Conservation (phyloP, 108 stramenopile genomes). For the Parmales sp. region DNA sequence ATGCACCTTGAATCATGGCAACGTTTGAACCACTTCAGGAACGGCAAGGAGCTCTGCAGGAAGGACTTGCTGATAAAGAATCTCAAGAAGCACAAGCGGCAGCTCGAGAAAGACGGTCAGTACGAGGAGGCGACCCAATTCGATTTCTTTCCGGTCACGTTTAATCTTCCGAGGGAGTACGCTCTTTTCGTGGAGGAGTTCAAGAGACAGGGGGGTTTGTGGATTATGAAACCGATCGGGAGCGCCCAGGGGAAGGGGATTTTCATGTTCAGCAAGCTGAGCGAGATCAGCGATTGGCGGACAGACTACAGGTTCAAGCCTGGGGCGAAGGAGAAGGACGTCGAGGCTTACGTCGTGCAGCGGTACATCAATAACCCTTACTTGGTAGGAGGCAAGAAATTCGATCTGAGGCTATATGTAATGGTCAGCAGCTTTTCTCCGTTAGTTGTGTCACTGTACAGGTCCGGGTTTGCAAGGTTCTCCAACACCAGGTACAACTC, state of each 20-base stretch:
- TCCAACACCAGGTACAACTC: conserved; percentile 25
- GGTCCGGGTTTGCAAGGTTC: conserved; percentile 46
- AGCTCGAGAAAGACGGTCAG: conserved; percentile 24
- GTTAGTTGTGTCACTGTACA: conserved; percentile 52
- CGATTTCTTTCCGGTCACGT: conserved; percentile 37
- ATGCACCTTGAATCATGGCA: conserved; percentile 34
- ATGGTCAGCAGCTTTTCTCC: conserved; percentile 59
- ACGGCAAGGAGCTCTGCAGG: conserved; percentile 31
- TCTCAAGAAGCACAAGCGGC: conserved; percentile 29
- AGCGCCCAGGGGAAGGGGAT: conserved; percentile 71
- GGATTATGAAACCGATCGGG: conserved; percentile 69
- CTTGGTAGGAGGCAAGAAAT: conserved; percentile 71
- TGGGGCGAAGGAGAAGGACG: background rate
- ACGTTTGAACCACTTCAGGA: conserved; percentile 41
- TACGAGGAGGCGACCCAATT: conserved; percentile 19
- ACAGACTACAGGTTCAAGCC: conserved; percentile 4
- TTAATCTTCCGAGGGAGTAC: conserved; percentile 39
- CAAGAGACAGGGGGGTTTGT: conserved; percentile 28
- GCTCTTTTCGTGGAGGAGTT: conserved; percentile 45
- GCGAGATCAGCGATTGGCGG: conserved; percentile 40
- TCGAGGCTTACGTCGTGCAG: conserved; percentile 50
- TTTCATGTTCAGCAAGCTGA: conserved; percentile 43
- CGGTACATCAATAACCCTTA: conserved; percentile 60
- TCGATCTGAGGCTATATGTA: conserved; percentile 72
- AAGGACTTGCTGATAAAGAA: conserved; percentile 36